Percentiles rank a stretch among this genome's conserved stretches.
Conservation (phyloP, 306 rosid species). For the Aeschynomene evenia region DNA sequence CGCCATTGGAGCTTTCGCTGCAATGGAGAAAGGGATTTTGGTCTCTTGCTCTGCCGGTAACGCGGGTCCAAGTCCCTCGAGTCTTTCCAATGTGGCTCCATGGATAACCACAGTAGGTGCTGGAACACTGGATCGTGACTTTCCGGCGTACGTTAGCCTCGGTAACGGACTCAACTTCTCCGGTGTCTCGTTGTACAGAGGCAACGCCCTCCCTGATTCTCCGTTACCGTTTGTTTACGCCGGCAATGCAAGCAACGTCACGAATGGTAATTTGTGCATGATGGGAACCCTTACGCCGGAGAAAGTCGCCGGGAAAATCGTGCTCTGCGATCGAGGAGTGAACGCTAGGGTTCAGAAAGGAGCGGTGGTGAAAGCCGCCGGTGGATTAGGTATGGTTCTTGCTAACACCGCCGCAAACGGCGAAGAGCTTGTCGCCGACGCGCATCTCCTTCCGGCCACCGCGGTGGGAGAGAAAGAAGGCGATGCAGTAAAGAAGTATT, state of each 20-base stretch:
- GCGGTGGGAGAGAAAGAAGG: constrained; percentile 69
- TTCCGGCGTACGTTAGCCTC: constrained; percentile 69
- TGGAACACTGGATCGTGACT: constrained; percentile 94
- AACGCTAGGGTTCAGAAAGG: constrained; percentile 91
- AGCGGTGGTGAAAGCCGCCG: constrained; percentile 67
- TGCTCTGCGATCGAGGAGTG: constrained; percentile 79
- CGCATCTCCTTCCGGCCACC: constrained; percentile 77
- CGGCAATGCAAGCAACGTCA: constrained; percentile 58
- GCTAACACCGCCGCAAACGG: constrained; percentile 79
- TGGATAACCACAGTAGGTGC: constrained; percentile 98
- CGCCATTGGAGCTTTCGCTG: constrained; percentile 76
- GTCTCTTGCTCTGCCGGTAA: constrained; percentile 90
- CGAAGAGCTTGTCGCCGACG: constrained; percentile 85
- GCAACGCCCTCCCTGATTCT: constrained; percentile 47
- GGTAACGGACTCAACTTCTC: constrained; percentile 78
- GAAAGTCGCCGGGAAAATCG: constrained; percentile 74
- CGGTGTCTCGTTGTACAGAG: constrained; percentile 78
- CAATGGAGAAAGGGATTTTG: constrained; percentile 87
- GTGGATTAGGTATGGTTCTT: constrained; percentile 80
- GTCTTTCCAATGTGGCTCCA: constrained; percentile 77
- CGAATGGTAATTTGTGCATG: constrained; percentile 72
- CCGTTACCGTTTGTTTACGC: constrained; percentile 63
- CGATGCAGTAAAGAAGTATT: constrained; percentile 48
- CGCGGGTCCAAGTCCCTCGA: constrained; percentile 67
- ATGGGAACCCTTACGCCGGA: constrained; percentile 65